Evolutionary conservation across 768 basidiomycete species (phyloP), one percentile per base, ranked within the genome.

Genomic region (Pleurotus ostreatus): DNA sequence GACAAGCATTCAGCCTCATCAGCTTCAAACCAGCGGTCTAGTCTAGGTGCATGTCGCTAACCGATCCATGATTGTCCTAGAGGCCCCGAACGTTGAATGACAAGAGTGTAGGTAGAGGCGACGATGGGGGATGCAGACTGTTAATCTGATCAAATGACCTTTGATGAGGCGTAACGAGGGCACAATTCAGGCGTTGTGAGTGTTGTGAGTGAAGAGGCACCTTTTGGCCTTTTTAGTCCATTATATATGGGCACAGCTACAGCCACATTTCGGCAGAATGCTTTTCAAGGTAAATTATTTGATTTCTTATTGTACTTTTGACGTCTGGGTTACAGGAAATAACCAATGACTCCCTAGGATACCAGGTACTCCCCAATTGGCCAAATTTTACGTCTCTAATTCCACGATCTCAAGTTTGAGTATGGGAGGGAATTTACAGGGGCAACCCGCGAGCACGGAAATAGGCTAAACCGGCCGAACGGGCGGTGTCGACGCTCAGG

Each of bases 51-150:
- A 39, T 48, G 55, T 49, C 51, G 57, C 74, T 65, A 58, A 80
- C 78, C 78, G 75, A 61, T 80, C 79, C 79, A 81, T 79, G 16
- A 23, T 47, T 20, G 12, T 47, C 6, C 46, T 47, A 23, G 18
- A 13, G 11, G 13, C 22, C 7, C 22, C 46, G 23, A 47, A 23
- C 2, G 3, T 15, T 44, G 16, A 47, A 7, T 15, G 46, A 23
- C 46, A 23, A 25, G 5, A 23, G 13, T 2, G n/a, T 23, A 15
- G 5, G 46, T 13, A 25, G 22, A 49, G 15, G 26, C 9, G 15
- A 9, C 9, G 30, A 12, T 16, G n/a, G 20, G 15, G 2, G 48
- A 49, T 25, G n/a, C 9, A 22, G 22, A 22, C 51, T 0, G 9
- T 30, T 18, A 39, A 15, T 9, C 16, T 6, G 40, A 2, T 23